These are phyloP conservation scores for Eucalyptus marginata DNA, from an alignment of 345 rosid species.

Conservation along the genomic window DNA sequence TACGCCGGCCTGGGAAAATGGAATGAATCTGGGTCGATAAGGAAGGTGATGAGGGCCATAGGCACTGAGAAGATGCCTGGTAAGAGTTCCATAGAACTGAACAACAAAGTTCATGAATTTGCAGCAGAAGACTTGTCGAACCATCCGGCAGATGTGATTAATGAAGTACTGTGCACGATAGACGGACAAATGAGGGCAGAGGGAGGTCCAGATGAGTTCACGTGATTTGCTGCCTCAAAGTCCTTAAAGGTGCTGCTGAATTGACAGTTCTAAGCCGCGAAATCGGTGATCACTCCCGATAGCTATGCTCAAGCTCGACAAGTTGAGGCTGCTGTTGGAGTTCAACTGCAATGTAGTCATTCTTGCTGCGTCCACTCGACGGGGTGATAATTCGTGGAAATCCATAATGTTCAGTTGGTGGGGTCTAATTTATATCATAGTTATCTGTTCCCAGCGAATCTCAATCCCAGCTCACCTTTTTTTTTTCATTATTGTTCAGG, in stretches of 20 bases:
- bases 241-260: neutral
- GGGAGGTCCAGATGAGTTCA: neutral
- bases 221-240: neutral
- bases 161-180: conserved; percentile 20
- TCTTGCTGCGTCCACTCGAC: neutral
- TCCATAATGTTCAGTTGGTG: neutral
- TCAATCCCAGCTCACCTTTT: neutral
- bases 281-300: neutral
- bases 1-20: conserved; percentile 50
- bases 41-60: conserved; percentile 49
- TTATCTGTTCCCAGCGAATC: neutral
- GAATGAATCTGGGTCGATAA: conserved; percentile 42
- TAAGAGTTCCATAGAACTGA: conserved; percentile 52
- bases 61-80: conserved; percentile 57
- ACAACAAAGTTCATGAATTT: conserved; percentile 32
- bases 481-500: neutral
- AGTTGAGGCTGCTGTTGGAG: neutral
- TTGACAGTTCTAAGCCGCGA: neutral
- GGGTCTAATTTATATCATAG: neutral
- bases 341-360: neutral
- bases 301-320: neutral
- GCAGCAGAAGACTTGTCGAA: conserved; percentile 39
- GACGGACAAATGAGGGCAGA: conserved; percentile 17
- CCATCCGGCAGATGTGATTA: conserved; percentile 21
- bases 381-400: neutral